Evolutionary conservation across 1,139 yeast genomes (phyloP), one percentile per base, ranked within the genome.

Genomic region (Pichia kudriavzevii): DNA sequence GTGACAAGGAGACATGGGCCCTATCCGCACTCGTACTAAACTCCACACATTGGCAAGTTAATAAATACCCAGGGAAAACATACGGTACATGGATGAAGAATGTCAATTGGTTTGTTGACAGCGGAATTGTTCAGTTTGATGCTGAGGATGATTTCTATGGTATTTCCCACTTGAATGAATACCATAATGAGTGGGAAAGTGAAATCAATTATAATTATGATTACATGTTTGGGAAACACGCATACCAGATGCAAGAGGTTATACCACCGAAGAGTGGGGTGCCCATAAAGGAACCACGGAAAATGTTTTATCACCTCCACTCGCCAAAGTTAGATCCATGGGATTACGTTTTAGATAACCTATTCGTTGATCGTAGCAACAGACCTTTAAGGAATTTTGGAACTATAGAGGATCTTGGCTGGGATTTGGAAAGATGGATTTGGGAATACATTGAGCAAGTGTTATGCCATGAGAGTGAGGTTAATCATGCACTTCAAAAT

Each of bases 1-100:
- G 82, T 32, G 82, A 75, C 47, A 75, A 75, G 52, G 82, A 75
- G 42, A 74, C 81, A 0, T 75, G 75, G 49, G 63, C 73, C 16
- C 75, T 79, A 2, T 78, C 81, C 1, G 78, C 80, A 0, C 65
- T 63, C 30, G 74, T 60, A 0, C 50, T 73, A 48, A 50, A 60
- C 1, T 58, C 63, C 34, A 66, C 70, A 7, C 73, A 69, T 60
- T 71, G 67, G 53, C 81, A 74, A 51, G 71, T 76, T 4, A 44
- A 60, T 30, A 44, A 38, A 28, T 28, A 32, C 18, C 50, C 50
- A 11, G 43, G 30, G 19, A 47, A 43, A 29, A 27, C 50, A 1
- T 44, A 43, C 34, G 52, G 53, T 10, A 63, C 47, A 2, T 47
- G 69, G 69, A 18, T 44, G 49, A 24, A 54, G 60, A 55, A 50